phyloP scores from a whole-genome alignment of 495 filamentous ascomycete species.

The Talaromyces nanjingensis region DNA sequence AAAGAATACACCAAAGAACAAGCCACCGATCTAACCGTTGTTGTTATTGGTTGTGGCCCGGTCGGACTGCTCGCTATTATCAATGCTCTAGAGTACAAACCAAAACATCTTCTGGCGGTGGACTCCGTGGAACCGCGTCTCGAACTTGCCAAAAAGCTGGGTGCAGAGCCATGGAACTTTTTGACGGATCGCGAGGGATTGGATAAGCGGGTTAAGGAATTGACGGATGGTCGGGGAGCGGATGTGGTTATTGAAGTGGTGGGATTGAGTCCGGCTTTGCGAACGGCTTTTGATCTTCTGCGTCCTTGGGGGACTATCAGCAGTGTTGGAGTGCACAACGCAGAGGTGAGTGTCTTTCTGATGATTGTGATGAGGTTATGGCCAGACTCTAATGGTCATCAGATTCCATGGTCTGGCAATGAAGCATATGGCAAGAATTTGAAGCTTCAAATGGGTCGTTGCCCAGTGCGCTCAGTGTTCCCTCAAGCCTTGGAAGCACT shows the following conservation, averaged over 20 bases:
- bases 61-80: slow-evolving; percentile 85
- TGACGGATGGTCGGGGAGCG: slow-evolving; percentile 77
- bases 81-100: slow-evolving; percentile 71
- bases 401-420: slow-evolving; percentile 79
- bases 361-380: not conserved
- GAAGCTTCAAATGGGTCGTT: slow-evolving; percentile 87
- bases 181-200: slow-evolving; percentile 59
- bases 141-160: slow-evolving; percentile 66
- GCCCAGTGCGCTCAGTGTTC: slow-evolving; percentile 83
- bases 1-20: slow-evolving; percentile 53
- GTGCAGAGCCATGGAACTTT: slow-evolving; percentile 85
- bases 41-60: slow-evolving; percentile 84
- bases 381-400: not conserved
- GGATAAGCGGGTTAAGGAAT: slow-evolving; percentile 62
- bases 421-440: slow-evolving; percentile 89
- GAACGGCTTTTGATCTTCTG: slow-evolving; percentile 76
- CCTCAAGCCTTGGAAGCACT: slow-evolving; percentile 69
- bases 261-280: slow-evolving; percentile 73
- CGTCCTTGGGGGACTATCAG: slow-evolving; percentile 83
- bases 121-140: slow-evolving; percentile 76
- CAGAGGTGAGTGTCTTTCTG: slow-evolving; percentile 47
- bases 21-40: slow-evolving; percentile 62
- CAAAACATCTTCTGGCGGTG: slow-evolving; percentile 77
- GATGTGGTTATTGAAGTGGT: slow-evolving; percentile 93
- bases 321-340: slow-evolving; percentile 91